Evolutionary conservation across 2,329 filamentous ascomycete species (phyloP), one percentile per base, ranked within the genome.

Genomic region (Myrmaecium sp.): DNA sequence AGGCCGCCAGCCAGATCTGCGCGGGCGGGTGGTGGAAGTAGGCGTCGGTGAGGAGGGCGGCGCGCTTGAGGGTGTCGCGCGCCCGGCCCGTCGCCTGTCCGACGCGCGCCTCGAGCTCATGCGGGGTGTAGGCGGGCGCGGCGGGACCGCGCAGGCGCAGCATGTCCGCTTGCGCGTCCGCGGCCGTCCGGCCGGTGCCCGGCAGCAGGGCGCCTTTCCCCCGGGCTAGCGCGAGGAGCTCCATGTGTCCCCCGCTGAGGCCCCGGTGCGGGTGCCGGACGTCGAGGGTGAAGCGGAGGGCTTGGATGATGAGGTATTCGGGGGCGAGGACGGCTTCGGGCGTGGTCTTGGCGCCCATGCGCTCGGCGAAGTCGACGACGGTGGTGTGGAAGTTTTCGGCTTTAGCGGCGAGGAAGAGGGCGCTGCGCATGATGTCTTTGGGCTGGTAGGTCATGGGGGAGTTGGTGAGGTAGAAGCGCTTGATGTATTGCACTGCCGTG

Each of bases 401-500:
- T 56, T 98, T 98, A 42, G 76, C 83, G 6, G 83, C 83, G 36
- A 98, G 79, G 60, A 91, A 95, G 29, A 98, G 66, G 18, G 79
- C 81, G 16, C 83, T 89, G 46, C 84, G 81, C 47, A 92, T 73
- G 38, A 95, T 78, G 35, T 82, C 74, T 34, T 80, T 78, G 0
- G 84, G 86, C 34, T 86, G 80, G 48, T 98, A 95, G 16, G 84
- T 93, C 80, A 95, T 93, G 43, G 84, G 71, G 21, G 80, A 91
- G 55, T 95, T 93, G 44, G 79, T 86, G 19, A 93, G 67, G 58
- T 95, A 98, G 64, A 98, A 95, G 31, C 89, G 78, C 30, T 81
- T 78, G 33, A 98, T 66, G 49, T 91, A 94, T 44, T 91, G 73
- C 33, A 86, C 78, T 3, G 82, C 81, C 5, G 84, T 93, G 14